These are phyloP conservation scores for Podaxis sp. DNA, from an alignment of 768 basidiomycete species.

Conservation along the genomic window DNA sequence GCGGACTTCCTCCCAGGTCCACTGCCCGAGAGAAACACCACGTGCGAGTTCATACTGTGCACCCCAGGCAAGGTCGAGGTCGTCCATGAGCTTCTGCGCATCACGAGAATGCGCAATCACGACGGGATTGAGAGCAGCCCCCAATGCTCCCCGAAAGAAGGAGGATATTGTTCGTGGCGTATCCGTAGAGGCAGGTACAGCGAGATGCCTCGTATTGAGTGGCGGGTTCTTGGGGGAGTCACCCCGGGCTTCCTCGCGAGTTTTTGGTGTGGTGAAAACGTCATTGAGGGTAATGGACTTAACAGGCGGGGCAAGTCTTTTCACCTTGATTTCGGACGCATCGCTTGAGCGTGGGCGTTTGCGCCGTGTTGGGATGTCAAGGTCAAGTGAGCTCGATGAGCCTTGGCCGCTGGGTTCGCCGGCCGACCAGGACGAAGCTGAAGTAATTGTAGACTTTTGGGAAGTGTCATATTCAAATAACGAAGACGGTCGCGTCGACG, in stretches of 20 bases:
- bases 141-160: constrained; percentile 18
- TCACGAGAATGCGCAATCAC: constrained; percentile 35
- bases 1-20: constrained; percentile 42
- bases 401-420: not conserved
- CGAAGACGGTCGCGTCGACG: not conserved
- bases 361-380: not conserved
- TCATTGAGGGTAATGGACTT: not conserved
- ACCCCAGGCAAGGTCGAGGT: constrained; percentile 39
- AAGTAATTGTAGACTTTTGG: not conserved
- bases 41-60: constrained; percentile 46
- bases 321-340: not conserved
- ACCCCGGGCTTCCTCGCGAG: not conserved
- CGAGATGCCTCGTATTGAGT: not conserved
- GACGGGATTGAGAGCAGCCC: constrained; percentile 22
- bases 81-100: constrained; percentile 35
- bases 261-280: not conserved
- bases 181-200: not conserved
- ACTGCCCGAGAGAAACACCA: constrained; percentile 34
- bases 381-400: constrained; percentile 1
- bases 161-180: not conserved
- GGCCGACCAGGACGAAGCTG: constrained; percentile 4
- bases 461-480: not conserved
- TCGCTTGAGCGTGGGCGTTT: constrained; percentile 6
- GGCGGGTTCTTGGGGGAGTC: not conserved
- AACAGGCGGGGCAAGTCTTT: not conserved